Evolutionary conservation across 73 alveolate genomes (phyloP), one percentile per base, ranked within the genome.

Genomic region (Paramecium octaurelia): DNA sequence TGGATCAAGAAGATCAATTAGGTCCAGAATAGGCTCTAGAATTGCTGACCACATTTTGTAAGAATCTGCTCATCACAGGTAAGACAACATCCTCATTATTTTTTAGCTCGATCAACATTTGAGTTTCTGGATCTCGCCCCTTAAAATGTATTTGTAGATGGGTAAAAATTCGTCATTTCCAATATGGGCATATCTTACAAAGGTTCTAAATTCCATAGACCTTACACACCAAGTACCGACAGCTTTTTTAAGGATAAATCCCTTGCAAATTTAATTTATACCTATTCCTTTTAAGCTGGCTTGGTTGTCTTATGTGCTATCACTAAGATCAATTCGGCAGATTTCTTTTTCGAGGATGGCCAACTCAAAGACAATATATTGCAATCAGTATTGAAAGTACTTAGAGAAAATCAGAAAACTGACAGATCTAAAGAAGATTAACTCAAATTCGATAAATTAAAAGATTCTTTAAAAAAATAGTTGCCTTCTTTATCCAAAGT

Each of bases 101-200:
- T 44, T 14, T 0, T 23, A 48, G 91, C 77, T 31, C 46, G 75
- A 6, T 18, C 27, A 23, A 80, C 91, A 1, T 31, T 43, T 20
- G 91, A 80, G 27, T 80, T 42, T 48, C 58, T 80, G 8, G 91
- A 80, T 80, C n/a, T 80, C 4, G 70, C 91, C 2, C 91, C 91
- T 20, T 18, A 80, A 23, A 80, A 80, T 80, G 46, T 80, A 21
- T 80, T 38, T 23, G 57, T 44, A n/a, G 20, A 80, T 4, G 34
- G 20, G 5, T 14, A 73, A 5, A 48, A 80, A n/a, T 80, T 43
- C 21, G 58, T 80, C 11, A 48, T 80, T 35, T 44, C 91, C 2
- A 80, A 80, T 35, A 31, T 80, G 46, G 91, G 91, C 24, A 44
- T 80, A 1, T 31, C 46, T 2, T 80, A 21, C 48, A 80, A 80